Evolutionary conservation across 768 basidiomycete genomes (phyloP).

Genomic region (Phylloporus scabripes): DNA sequence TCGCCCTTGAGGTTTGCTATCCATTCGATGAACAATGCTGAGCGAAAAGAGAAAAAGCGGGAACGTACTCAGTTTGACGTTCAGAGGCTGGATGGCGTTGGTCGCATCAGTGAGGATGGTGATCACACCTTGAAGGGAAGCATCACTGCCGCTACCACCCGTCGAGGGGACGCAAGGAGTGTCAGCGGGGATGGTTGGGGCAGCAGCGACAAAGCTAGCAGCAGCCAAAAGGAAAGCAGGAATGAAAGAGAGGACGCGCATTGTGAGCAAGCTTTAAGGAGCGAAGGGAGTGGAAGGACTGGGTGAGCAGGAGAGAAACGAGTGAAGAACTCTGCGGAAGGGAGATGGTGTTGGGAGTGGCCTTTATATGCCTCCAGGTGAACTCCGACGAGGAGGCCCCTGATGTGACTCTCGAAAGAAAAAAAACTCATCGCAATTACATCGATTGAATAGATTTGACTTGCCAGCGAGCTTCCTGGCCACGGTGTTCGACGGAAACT

Average conservation of each 20-base stretch:
- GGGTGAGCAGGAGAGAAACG: not conserved
- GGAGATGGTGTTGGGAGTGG: not conserved
- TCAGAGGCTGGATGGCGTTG: not conserved
- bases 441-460: conserved; percentile 15
- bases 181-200: conserved; percentile 2
- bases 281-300: conserved; percentile 6
- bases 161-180: conserved; percentile 4
- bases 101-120: not conserved
- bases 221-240: conserved; percentile 19
- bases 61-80: conserved; percentile 3
- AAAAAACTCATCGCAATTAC: not conserved
- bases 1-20: not conserved
- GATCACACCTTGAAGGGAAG: conserved; percentile 7
- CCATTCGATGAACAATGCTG: not conserved
- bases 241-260: conserved; percentile 27
- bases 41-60: not conserved
- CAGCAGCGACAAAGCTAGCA: conserved; percentile 18
- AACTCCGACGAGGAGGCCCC: not conserved
- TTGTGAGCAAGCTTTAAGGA: conserved; percentile 12
- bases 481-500: not conserved
- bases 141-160: conserved; percentile 4
- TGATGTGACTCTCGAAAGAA: not conserved
- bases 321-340: conserved; percentile 2
- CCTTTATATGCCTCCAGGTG: conserved; percentile 13
- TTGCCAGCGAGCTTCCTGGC: not conserved